Evolutionary conservation across 345 rosid genomes (phyloP), one percentile per base, ranked within the genome.

Genomic region (Pistacia integerrima): DNA sequence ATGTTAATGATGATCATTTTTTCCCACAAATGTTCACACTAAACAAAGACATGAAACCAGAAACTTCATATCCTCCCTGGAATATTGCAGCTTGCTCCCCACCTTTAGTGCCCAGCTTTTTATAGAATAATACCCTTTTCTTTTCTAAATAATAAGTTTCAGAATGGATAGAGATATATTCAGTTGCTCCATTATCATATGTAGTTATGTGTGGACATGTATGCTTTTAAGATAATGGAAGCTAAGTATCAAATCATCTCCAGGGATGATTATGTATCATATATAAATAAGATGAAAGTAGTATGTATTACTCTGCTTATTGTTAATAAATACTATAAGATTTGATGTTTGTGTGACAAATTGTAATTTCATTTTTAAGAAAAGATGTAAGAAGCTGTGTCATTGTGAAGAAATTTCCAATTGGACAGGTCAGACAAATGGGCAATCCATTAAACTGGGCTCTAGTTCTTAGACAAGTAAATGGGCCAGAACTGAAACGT

Each of bases 21-120:
- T 66, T 70, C 54, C 79, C 68, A 6, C 44, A 78, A 10, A 41
- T 56, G 11, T 67, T 69, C 33, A 59, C 66, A 52, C 36, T 63
- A 33, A 35, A 52, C 30, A 69, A 56, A 17, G 74, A 20, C 49
- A 59, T 72, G 69, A 48, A 81, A 25, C 69, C 64, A 30, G 79
- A 63, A 12, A 8, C 76, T 14, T 68, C 74, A 4, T 44, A 67
- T 25, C 76, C 77, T 25, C 70, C 82, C 10, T 76, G 82, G 86
- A 76, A 75, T 46, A 17, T 73, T 63, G 41, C 74, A 35, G 54
- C 80, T 22, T 85, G 85, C 56, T 57, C 84, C 4, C 76, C 83
- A 0, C 82, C 84, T 73, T 59, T 76, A 33, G 72, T 75, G 22
- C 84, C 88, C 16, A 75, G 78, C 76, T 80, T 82, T 61, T 48